A percentile compares a stretch with the other conserved stretches of the same genome.
Conservation (phyloP, 2,329 filamentous ascomycete genomes). For the Xylaria sp. region DNA sequence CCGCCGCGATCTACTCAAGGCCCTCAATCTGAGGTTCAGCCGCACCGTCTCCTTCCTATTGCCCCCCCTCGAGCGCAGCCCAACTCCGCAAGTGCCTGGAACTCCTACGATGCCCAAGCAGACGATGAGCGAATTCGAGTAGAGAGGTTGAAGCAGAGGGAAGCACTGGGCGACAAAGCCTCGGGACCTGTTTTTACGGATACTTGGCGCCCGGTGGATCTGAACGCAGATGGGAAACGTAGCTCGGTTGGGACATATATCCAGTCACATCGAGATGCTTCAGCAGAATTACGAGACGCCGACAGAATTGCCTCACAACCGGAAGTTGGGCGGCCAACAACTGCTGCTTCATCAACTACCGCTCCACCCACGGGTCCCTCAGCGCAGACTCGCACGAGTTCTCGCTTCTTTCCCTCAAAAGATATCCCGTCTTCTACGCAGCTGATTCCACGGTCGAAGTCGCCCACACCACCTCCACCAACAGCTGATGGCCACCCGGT, state of each 20-base stretch:
- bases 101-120: conserved; percentile 37
- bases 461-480: conserved; percentile 75
- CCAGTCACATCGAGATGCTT: conserved; percentile 25
- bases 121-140: conserved; percentile 53
- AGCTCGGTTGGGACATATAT: conserved; percentile 37
- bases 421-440: conserved; percentile 49
- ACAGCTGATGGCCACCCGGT: conserved; percentile 73
- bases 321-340: conserved; percentile 28
- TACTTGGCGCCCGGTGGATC: conserved; percentile 55
- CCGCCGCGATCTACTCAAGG: conserved; percentile 40
- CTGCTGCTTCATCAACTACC: conserved; percentile 12
- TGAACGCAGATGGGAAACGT: conserved; percentile 46
- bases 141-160: conserved; percentile 49
- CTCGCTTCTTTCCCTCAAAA: conserved; percentile 65
- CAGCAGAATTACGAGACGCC: conserved; percentile 14
- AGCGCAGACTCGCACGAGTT: conserved; percentile 56
- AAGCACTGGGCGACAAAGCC: conserved; percentile 52
- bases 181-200: conserved; percentile 56
- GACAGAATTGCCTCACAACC: conserved; percentile 26
- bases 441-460: conserved; percentile 54
- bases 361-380: conserved; percentile 29
- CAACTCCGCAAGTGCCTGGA: conserved; percentile 31
- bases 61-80: conserved; percentile 36
- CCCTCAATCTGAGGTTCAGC: conserved; percentile 26
- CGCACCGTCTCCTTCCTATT: conserved; percentile 40